Base-by-base conservation (phyloP, 441 rosid genomes). In the Manihot esculenta region DNA sequence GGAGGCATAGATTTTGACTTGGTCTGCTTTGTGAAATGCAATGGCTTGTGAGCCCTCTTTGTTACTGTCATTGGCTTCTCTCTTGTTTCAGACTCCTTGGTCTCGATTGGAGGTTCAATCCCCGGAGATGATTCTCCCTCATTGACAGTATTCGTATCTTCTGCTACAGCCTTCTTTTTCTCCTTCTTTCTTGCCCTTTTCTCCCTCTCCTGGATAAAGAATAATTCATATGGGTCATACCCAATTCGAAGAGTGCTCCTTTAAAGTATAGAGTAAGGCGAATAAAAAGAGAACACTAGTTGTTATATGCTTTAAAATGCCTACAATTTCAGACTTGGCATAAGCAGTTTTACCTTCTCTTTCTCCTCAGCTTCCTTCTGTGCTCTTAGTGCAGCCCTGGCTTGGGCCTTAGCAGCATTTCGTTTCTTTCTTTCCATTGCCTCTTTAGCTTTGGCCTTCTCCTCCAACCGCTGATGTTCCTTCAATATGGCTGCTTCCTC, bases 371-470 rank as follows among this genome's bases (percentile, higher is more conserved):
- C 89, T 85, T 90, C 97, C 82, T 85, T 91, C 71, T 82, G 89
- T 50, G 87, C 96, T 80, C 81, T 88, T 27, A 78, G 72, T 23
- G 76, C 87, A 74, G 92, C 94, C 82, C 92, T 84, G 51, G 94
- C 88, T 78, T 82, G 84, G 13, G 95, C 96, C 73, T 86, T 88
- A 61, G 89, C 96, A 2, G 88, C 91, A 30, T 53, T 84, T 71
- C 88, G 84, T 71, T 84, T 89, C 81, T 89, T 93, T 79, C 96
- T 87, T 81, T 91, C 94, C 77, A 82, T 64, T 65, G 97, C 97
- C 69, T 89, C 98, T 78, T 82, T 87, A 21, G 94, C 90, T 78
- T 93, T 93, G 44, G 86, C 85, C 71, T 79, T 89, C 82, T 90
- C 92, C 78, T 91, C 96, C 71, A 87, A 79, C 62, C 86, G 84